Base-by-base conservation (phyloP, 345 rosid species). In the Citrus inodora region DNA sequence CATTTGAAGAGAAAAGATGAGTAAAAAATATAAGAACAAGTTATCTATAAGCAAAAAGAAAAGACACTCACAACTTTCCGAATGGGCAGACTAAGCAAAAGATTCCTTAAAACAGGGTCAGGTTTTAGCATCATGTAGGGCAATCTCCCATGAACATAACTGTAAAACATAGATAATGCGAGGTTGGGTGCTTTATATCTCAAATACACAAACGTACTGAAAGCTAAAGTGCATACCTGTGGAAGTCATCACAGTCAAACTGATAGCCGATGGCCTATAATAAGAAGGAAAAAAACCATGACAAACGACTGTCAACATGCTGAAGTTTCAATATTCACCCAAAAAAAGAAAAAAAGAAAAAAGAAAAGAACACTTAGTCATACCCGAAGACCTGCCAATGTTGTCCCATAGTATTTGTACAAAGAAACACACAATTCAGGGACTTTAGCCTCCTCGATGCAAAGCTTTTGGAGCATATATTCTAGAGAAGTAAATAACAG, bases 331-430 rank as follows among this genome's bases (percentile, higher is more conserved):
- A 70, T 51, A 27, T 72, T 72, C 67, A 61, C 61, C 22, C 6
- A 1, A 9, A 25, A 65, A 67, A 33, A 14, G 19, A 27, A 19
- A 38, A 32, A 19, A 48, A 7, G 51, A 70, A 40, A 19, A 32
- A 32, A 32, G 33, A 32, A 32, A 32, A 32, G 17, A 40, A 70
- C 22, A 14, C 1, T n/a, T 25, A 22, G 40, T 60, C 67, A 78
- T 86, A 93, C 99, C 94, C 83, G 87, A 74, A 96, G 94, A 78
- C 99, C 99, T 82, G 99, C 98, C 99, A 94, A 86, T 74, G 98
- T 92, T 25, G 99, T 96, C 27, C 99, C 99, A 83, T 91, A 96
- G 78, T 88, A 76, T 85, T 90, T 91, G 77, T 95, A 95, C 78
- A 93, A 85, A 0, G 92, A 85, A 71, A 79, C 75, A 63, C 97